Evolutionary conservation across 768 basidiomycete species (phyloP).

Genomic region (Filobasidium floriforme): DNA sequence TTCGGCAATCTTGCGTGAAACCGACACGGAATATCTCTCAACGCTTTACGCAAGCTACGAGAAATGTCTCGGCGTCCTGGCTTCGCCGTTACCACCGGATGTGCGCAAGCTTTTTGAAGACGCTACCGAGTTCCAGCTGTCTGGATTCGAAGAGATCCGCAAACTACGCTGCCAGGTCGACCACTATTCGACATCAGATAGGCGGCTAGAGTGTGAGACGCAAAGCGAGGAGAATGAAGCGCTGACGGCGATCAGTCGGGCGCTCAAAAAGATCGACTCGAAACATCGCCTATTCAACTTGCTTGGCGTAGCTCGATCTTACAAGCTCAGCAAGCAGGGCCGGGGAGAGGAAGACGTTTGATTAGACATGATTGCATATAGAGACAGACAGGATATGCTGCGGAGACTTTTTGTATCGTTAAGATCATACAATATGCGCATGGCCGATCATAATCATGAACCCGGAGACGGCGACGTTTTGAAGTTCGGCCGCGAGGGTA

Average conservation of each 20-base stretch:
- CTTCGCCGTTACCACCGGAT: constrained; percentile 8
- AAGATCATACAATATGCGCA: not conserved
- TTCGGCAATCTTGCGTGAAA: constrained; percentile 8
- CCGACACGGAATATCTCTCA: constrained; percentile 9
- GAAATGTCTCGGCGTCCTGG: constrained; percentile 1
- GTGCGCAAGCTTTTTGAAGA: constrained; percentile 10
- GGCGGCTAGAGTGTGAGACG: not conserved
- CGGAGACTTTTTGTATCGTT: not conserved
- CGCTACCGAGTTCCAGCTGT: constrained; percentile 17
- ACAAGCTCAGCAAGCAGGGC: not conserved
- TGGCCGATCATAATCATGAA: not conserved
- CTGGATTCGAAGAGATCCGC: not conserved
- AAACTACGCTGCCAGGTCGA: not conserved
- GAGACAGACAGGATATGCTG: not conserved
- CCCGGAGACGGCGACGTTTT: not conserved
- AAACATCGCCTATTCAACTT: not conserved
- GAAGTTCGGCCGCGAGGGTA: not conserved
- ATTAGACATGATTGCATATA: not conserved
- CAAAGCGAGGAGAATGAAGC: constrained; percentile 3
- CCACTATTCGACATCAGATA: not conserved
- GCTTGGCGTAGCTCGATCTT: constrained; percentile 1
- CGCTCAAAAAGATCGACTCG: not conserved
- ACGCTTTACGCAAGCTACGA: constrained; percentile 7
- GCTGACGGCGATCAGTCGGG: not conserved
- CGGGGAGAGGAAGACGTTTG: not conserved